Evolutionary conservation across 345 rosid genomes (phyloP), one percentile per base, ranked within the genome.

Genomic region (Rhodomyrtus tomentosa): DNA sequence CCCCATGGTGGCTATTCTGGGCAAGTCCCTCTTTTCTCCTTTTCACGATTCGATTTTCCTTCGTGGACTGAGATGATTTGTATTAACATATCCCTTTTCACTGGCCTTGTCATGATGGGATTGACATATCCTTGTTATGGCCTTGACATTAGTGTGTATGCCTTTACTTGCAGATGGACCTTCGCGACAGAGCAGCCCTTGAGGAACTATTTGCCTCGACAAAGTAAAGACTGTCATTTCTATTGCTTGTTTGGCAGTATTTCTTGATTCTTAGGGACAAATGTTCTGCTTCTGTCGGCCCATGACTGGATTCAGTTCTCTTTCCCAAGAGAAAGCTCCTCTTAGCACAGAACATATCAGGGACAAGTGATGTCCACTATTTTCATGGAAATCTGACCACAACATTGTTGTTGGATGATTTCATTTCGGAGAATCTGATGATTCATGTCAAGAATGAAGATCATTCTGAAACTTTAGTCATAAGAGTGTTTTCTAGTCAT

Each of bases 131-230:
- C 32, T 10, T 32, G 42, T 21, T 68, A 32, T 18, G 76, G 45
- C 76, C 76, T 68, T 68, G 76, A 68, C 76, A 68, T 32, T 82
- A 58, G 59, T 85, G 76, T 68, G 20, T 68, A 36, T 36, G 79
- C 82, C 54, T 87, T 86, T 74, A 40, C 45, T 81, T 90, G 92
- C 94, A 97, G 99, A 88, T 93, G 88, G 98, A 95, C 89, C 96
- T 97, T 80, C 89, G 99, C 81, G 90, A 97, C 88, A 94, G 87
- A 86, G 89, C 94, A 48, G 99, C 96, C 42, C 92, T 97, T 53
- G 95, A 95, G 87, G 92, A 85, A 48, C n/a, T 95, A 82, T 97
- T 97, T 85, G 81, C 94, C 1, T 82, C 88, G 56, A 90, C 94
- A 51, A 95, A 90, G 99, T 97, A 95, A 50, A 86, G 59, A 45